Evolutionary conservation across 1,139 yeast species (phyloP).

Genomic region (Hyphopichia buzzinii): DNA sequence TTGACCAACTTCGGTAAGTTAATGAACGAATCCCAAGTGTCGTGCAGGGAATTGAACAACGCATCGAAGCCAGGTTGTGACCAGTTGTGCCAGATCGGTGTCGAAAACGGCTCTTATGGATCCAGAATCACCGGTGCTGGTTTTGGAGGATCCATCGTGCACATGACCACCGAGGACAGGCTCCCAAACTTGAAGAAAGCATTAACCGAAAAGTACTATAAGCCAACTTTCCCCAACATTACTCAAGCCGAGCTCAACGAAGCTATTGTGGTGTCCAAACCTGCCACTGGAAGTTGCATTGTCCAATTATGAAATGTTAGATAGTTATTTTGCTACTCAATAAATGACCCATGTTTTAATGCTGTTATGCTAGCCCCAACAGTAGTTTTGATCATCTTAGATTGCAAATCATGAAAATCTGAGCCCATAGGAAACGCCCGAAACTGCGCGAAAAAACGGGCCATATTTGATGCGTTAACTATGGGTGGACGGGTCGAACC

Average conservation of each 20-base stretch:
- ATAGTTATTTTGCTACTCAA: too few relatives aligned
- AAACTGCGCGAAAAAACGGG: too few relatives aligned
- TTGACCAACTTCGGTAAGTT: slow-evolving; percentile 47
- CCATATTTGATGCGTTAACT: too few relatives aligned
- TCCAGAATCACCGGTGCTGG: slow-evolving; percentile 82
- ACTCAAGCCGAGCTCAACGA: slow-evolving; percentile 43
- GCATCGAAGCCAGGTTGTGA: slow-evolving; percentile 59
- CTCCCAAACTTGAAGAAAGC: slow-evolving; percentile 46
- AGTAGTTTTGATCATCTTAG: neutral
- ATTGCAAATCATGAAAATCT: neutral
- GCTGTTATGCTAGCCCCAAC: neutral
- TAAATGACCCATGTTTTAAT: neutral
- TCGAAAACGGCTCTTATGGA: slow-evolving; percentile 57
- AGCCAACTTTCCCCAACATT: slow-evolving; percentile 46
- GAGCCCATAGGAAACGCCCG: neutral
- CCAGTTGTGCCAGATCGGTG: slow-evolving; percentile 52
- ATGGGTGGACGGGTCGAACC: too few relatives aligned
- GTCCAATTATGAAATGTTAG: slow-evolving; percentile 14
- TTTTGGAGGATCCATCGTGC: slow-evolving; percentile 75
- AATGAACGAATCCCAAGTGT: slow-evolving; percentile 60
- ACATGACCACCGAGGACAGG: slow-evolving; percentile 51
- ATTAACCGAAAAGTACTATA: slow-evolving; percentile 49
- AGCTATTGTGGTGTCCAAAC: slow-evolving; percentile 57
- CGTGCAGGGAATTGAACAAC: slow-evolving; percentile 48
- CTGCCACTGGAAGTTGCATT: slow-evolving; percentile 59